Base-by-base conservation (phyloP, 306 rosid genomes). In the Prunus salicina region DNA sequence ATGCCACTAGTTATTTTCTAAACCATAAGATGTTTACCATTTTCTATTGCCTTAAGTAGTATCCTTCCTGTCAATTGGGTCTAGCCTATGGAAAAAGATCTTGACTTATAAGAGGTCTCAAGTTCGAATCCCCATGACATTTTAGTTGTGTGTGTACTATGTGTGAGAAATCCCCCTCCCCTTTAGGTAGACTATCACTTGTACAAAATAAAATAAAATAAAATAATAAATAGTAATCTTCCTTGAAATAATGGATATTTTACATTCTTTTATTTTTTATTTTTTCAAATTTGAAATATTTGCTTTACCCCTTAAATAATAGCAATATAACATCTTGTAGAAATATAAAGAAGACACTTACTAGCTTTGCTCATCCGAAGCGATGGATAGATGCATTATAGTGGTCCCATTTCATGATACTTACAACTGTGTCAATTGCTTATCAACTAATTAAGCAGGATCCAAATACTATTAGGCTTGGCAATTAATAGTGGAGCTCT, bases 61-160 rank as follows among this genome's bases (percentile, higher is more conserved):
- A 24, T 24, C 6, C 43, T 38, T 38, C 43, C 2, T 38, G 2
- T 1, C 9, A 6, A 38, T 0, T 0, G 43, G 43, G 43, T 38
- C 9, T 38, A 6, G 9, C 43, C 43, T 38, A 38, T 38, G 43
- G 43, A 38, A 38, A 38, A 38, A 38, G 9, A 6, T 9, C 0
- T 38, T 38, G 10, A 1, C 43, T 38, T 7, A 7, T 0, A 38
- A 38, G 43, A 38, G 9, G 43, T 38, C 0, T 38, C 43, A 38
- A 0, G 2, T 7, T 38, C 9, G 8, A 38, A 7, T 7, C 0
- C 2, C 0, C 43, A 38, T 6, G 43, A 2, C 9, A 38, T 38
- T 0, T 34, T 34, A 38, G 0, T 38, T 38, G 2, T 38, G 2
- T 34, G 8, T 34, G 38, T 32, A 32, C 1, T 32, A 5, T 32